Evolutionary conservation across 75 land plant species (phyloP), one percentile per base, ranked within the genome.

Genomic region (Cupressus sempervirens): DNA sequence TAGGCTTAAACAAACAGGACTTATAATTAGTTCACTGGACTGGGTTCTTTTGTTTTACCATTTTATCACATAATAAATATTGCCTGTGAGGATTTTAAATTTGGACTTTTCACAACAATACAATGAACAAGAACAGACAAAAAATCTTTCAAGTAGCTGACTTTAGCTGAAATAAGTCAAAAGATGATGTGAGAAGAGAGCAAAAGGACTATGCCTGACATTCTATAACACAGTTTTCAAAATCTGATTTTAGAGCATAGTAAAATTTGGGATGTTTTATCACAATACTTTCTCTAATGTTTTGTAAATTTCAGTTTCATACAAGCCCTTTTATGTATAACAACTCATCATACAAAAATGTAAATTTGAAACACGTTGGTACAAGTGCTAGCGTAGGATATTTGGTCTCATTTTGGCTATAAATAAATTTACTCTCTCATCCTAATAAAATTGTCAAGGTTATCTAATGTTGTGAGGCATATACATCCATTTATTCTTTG

Each of bases 321-420:
- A n/a, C 11, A 29, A 45, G 26, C 30, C 13, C 13, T 43, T 43
- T 1, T n/a, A 10, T 26, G 43, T 79, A 12, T 77, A 48, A 79
- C 12, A 72, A 45, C 29, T 79, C 67, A n/a, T 43, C 32, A 79
- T 6, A n/a, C 26, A 26, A 79, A 62, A 79, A 36, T 41, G 32
- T 79, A 14, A 26, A 10, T 41, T 41, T 79, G 8, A 38, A 79
- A 45, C 15, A 79, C 4, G 3, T 43, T 43, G 3, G 2, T 79
- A 43, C 11, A 45, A n/a, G 41, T n/a, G 6, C 30, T 45, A 15
- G 81, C 45, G 45, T 79, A n/a, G 50, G 41, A 79, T 26, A 45
- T 79, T 77, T 41, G 80, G 48, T 23, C n/a, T 79, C 11, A 48
- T 45, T 43, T 79, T 79, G 81, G 29, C 29, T 79, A 79, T 77